Evolutionary conservation across 345 rosid species (phyloP), one percentile per base, ranked within the genome.

Genomic region (Camelina neglecta): DNA sequence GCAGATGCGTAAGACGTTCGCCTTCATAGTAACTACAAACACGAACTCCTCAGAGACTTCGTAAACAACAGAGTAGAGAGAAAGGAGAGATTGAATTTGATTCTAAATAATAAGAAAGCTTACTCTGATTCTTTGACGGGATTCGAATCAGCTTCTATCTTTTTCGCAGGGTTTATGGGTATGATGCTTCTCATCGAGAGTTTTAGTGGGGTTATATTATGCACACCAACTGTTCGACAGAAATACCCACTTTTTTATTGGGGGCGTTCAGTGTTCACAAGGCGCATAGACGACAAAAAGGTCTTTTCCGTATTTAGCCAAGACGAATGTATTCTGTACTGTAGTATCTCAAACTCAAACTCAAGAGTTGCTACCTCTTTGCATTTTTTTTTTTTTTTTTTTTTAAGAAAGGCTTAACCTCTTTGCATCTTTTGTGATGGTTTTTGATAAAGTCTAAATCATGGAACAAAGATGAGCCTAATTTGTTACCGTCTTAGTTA

Each of bases 1-100:
- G 87, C 26, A 91, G 77, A 78, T 75, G 75, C 66, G 75, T 78
- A 4, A 91, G 81, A 65, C 86, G 77, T 47, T 86, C 90, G 18
- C 91, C 91, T 86, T 88, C 90, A 23, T 71, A 81, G 81, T 69
- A 83, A 21, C 90, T n/a, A 81, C n/a, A 42, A 47, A 77, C 65
- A 23, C 42, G 2, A 66, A 54, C 54, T 39, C 24, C 12, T 71
- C 31, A 71, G 66, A 48, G 38, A 26, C 16, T 15, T 45, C 0
- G 13, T 13, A 57, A 44, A 16, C 59, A 44, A 16, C 59, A 67
- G 8, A 18, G 21, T n/a, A 6, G 18, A 35, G 48, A 61, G 26
- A 33, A 21, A 47, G 64, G 58, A 36, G 23, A 31, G 51, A 31
- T 11, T 15, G 53, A 54, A 69, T 8, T 8, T 8, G 60, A 57